Conservation (phyloP, 73 alveolate species). For the Paramecium sonneborni region DNA sequence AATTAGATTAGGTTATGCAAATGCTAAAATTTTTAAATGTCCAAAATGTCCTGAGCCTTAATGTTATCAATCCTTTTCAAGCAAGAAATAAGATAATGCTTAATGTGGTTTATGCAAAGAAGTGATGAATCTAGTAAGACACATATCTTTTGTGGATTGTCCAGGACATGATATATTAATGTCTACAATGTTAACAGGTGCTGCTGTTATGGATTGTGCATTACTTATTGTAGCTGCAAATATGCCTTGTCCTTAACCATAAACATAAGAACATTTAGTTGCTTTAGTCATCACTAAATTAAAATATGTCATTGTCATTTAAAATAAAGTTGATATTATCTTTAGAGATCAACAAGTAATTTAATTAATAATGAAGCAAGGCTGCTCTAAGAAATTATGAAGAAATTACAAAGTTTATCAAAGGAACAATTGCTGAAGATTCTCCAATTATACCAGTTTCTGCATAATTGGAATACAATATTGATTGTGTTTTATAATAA, state of each 20-base stretch:
- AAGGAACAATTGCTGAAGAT: constrained; percentile 96
- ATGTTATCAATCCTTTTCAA: constrained; percentile 83
- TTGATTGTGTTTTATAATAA: constrained; percentile 93
- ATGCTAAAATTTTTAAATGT: constrained; percentile 98
- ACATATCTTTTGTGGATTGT: constrained; percentile 98
- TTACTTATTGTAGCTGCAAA: constrained; percentile 94
- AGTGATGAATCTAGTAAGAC: constrained; percentile 90
- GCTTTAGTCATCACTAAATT: constrained; percentile 99
- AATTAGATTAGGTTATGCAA: constrained; percentile 99
- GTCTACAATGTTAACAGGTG: constrained; percentile 99
- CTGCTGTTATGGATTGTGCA: constrained; percentile 99
- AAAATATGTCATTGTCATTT: constrained; percentile 94
- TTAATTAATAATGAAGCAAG: constrained; percentile 73
- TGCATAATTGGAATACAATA: constrained; percentile 94
- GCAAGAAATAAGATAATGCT: constrained; percentile 81
- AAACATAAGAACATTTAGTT: constrained; percentile 99
- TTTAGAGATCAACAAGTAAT: constrained; percentile 63
- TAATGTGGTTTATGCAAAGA: constrained; percentile 87
- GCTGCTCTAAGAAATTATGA: constrained; percentile 91
- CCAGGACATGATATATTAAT: constrained; percentile 99
- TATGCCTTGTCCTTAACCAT: constrained; percentile 98
- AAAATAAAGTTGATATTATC: constrained; percentile 71
- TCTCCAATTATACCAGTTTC: constrained; percentile 99
- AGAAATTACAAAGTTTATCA: constrained; percentile 94
- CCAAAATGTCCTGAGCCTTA: constrained; percentile 95